Evolutionary conservation across 345 rosid genomes (phyloP), one percentile per base, ranked within the genome.

Genomic region (Boechera stricta): DNA sequence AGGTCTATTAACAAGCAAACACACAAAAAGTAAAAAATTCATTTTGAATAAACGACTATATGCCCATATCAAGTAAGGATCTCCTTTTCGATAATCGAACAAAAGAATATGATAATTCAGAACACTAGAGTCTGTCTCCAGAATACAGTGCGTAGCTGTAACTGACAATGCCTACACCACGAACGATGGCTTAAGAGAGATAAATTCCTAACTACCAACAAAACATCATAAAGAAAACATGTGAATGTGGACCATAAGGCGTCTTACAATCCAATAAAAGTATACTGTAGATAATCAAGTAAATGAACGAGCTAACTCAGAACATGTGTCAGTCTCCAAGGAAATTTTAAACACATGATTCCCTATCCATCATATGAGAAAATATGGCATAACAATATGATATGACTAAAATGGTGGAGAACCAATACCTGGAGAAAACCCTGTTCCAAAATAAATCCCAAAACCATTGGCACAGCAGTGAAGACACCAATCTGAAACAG

Each of bases 401-500:
- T 42, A 45, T 41, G 66, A 64, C 59, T 47, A 64, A 56, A 64
- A 55, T 58, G 71, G 42, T 59, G 45, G 32, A 21, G 54, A 77
- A 29, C 32, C 33, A 29, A 52, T 48, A 79, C 83, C 83, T 71
- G 80, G 16, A 80, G 83, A 71, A 80, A 80, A 80, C 83, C 83
- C 16, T 65, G 74, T 66, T 80, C 83, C 74, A 80, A 65, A 51
- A 80, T 75, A 66, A 80, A 80, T 32, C 96, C 96, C 86, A 95
- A 85, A 84, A 95, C 9, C 99, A 95, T 95, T 60, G 99, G 99
- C 77, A 95, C 91, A 58, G 99, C 99, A 48, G 96, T 85, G 72
- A 95, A 92, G 72, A 91, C 74, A 84, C 99, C 97, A 85, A 95
- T 92, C 80, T 95, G 99, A 79, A 95, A 70, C 69, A 95, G 97